Evolutionary conservation across 805 yeast species (phyloP), one percentile per base, ranked within the genome.

Genomic region (Suhomyces pyralidae): DNA sequence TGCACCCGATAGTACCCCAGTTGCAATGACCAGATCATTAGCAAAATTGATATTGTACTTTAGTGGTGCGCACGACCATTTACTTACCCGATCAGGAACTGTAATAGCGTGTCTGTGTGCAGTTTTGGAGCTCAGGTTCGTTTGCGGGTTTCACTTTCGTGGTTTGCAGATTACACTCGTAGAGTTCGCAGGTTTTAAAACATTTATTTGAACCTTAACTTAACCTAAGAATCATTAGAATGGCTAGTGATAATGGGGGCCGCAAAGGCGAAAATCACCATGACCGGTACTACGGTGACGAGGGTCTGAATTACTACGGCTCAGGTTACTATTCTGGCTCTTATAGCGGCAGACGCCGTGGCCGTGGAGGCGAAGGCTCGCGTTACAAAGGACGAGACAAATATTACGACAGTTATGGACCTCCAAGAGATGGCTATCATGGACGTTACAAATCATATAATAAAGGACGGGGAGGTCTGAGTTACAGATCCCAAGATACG

Each of bases 351-450:
- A 44, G 55, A 38, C 52, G 50, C 4, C 42, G 42, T 38, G 19
- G 54, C 51, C 45, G 46, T 7, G 51, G 51, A 7, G 42, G 54
- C 43, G 42, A 38, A 10, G 22, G 42, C 24, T 38, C 42, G 42
- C 42, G 42, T 2, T 55, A 55, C 46, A 57, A 61, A 8, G 58
- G 60, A 28, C 55, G 65, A 10, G 64, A 65, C 43, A 52, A 53
- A 32, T 43, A 51, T 42, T 46, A 36, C 46, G 53, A 50, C n/a
- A 32, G 50, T 26, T 58, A 50, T 40, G 54, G 52, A 2, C 25
- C 43, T 34, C 32, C n/a, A 17, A 48, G 56, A 4, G 51, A 52
- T 14, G 48, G 51, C 20, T 55, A 58, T 49, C 52, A 45, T 24
- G 48, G 22, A 12, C 46, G 49, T 22, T 40, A 48, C 32, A 40